These are phyloP conservation scores for Incumbomyces lentus DNA, from an alignment of 2,329 filamentous ascomycete genomes.

Conservation along the genomic window DNA sequence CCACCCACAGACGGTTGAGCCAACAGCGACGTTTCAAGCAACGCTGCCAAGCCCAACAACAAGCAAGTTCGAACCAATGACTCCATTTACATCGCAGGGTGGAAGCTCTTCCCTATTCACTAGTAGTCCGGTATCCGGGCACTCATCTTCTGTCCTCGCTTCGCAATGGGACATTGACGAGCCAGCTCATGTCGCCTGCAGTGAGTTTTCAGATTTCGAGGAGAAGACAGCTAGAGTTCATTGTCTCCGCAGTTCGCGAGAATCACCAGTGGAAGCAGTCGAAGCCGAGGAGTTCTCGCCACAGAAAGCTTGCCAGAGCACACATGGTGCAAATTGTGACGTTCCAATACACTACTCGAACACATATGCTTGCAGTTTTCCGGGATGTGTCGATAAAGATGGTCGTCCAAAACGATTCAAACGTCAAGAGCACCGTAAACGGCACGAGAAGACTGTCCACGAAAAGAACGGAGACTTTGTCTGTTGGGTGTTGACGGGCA, in stretches of 20 bases:
- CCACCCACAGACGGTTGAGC: constrained; percentile 18
- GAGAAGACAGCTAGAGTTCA: background rate
- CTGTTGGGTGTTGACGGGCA: constrained; percentile 34
- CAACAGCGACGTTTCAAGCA: constrained; percentile 18
- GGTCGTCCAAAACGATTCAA: constrained; percentile 38
- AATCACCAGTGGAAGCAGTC: background rate
- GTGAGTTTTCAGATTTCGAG: constrained; percentile 6
- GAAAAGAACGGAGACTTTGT: constrained; percentile 32
- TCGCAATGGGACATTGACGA: constrained; percentile 17
- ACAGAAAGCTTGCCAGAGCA: constrained; percentile 6
- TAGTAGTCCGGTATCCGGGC: constrained; percentile 16
- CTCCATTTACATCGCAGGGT: constrained; percentile 10
- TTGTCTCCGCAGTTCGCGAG: background rate
- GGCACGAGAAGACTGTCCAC: constrained; percentile 39
- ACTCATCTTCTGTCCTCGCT: constrained; percentile 13
- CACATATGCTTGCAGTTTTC: constrained; percentile 30
- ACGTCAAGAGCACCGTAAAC: constrained; percentile 40
- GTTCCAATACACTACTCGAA: constrained; percentile 16
- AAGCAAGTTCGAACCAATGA: constrained; percentile 18
- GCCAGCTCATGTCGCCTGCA: constrained; percentile 8
- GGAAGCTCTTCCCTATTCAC: constrained; percentile 11
- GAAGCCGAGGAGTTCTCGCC: constrained; percentile 6
- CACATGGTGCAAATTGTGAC: constrained; percentile 17
- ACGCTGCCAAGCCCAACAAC: constrained; percentile 13
- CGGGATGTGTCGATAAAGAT: constrained; percentile 27